Evolutionary conservation across 208 protist genomes (phyloP).

Genomic region (Entamoeba invadens): DNA sequence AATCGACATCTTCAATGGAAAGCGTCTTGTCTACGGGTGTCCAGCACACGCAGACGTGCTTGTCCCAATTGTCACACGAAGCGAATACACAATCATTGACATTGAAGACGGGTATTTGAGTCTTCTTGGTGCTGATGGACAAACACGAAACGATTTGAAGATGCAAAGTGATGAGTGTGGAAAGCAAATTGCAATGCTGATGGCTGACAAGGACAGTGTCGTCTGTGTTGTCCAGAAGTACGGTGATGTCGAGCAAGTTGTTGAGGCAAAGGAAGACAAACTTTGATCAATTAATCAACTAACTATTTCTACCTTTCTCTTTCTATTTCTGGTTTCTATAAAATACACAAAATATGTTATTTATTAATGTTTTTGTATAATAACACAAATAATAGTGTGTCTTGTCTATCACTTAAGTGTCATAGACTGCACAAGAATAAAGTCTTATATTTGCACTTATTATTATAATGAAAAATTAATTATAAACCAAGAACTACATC

Average conservation of each 20-base stretch:
- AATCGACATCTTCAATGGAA: constrained; percentile 30
- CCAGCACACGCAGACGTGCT: constrained; percentile 17
- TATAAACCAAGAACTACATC: too few relatives aligned
- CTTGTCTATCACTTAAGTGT: too few relatives aligned
- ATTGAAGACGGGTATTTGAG: background rate
- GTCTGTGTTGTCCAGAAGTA: background rate
- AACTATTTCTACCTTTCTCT: too few relatives aligned
- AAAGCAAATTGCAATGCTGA: background rate
- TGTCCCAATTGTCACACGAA: constrained; percentile 36
- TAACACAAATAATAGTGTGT: too few relatives aligned
- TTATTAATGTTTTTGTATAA: too few relatives aligned
- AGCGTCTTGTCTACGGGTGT: constrained; percentile 16
- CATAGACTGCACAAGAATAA: too few relatives aligned
- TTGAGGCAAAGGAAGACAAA: background rate
- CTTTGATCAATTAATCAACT: too few relatives aligned
- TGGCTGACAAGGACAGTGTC: background rate
- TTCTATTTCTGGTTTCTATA: too few relatives aligned
- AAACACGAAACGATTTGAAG: background rate
- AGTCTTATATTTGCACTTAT: too few relatives aligned
- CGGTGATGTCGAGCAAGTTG: background rate
- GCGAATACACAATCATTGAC: constrained; percentile 37
- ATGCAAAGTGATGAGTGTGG: background rate
- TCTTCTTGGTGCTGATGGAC: background rate
- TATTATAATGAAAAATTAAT: too few relatives aligned
- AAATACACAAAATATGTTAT: too few relatives aligned